Conservation (phyloP, 495 filamentous ascomycete species). For the Daldinia decipiens region DNA sequence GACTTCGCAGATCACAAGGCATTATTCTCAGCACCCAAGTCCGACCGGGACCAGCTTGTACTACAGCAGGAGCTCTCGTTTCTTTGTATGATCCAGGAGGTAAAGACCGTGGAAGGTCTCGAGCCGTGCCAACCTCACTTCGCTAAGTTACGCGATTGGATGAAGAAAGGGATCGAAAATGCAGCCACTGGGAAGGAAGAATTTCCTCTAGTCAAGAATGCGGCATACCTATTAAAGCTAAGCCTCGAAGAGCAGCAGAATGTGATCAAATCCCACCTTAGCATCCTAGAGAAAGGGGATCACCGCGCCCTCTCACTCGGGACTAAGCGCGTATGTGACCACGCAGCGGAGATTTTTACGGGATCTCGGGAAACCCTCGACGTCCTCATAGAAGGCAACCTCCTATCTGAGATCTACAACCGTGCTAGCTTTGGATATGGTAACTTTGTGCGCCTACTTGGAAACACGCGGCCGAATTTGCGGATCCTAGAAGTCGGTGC, state of each 20-base stretch:
- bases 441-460: slow-evolving; percentile 41
- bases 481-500: slow-evolving; percentile 49
- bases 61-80: background rate
- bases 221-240: background rate
- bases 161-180: slow-evolving; percentile 35
- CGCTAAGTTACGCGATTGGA: slow-evolving; percentile 48
- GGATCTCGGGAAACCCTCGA: slow-evolving; percentile 42
- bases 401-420: slow-evolving; percentile 50
- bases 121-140: slow-evolving; percentile 45
- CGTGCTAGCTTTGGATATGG: slow-evolving; percentile 39
- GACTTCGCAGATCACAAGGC: slow-evolving; percentile 46
- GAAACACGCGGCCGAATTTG: slow-evolving; percentile 46
- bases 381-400: slow-evolving; percentile 48
- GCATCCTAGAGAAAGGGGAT: slow-evolving; percentile 28
- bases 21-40: slow-evolving; percentile 30
- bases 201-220: slow-evolving; percentile 29
- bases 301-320: slow-evolving; percentile 36
- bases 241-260: background rate
- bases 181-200: slow-evolving; percentile 23
- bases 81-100: background rate
- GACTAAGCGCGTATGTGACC: slow-evolving; percentile 45
- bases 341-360: slow-evolving; percentile 32
- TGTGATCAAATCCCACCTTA: slow-evolving; percentile 2
- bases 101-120: slow-evolving; percentile 29
- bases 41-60: background rate